phyloP scores from a whole-genome alignment of 2,329 filamentous ascomycete species.

The Mariannaea elegans region DNA sequence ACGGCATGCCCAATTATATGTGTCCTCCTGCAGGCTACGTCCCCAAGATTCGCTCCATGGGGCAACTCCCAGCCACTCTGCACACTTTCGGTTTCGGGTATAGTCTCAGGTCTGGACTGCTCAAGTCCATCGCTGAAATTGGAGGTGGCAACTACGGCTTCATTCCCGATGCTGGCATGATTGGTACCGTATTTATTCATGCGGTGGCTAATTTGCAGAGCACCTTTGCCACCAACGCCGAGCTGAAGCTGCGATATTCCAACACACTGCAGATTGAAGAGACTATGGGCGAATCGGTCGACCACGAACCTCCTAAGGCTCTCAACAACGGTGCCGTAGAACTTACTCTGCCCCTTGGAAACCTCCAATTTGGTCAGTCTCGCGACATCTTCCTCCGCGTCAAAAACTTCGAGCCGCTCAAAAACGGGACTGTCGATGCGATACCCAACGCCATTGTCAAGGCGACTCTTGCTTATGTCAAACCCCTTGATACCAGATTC shows the following conservation, averaged over 20 bases:
- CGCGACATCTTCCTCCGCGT: slow-evolving; percentile 61
- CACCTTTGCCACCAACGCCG: slow-evolving; percentile 61
- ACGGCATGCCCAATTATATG: slow-evolving; percentile 64
- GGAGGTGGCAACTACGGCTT: slow-evolving; percentile 67
- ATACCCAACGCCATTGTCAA: slow-evolving; percentile 39
- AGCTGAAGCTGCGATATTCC: slow-evolving; percentile 53
- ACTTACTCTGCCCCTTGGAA: slow-evolving; percentile 56
- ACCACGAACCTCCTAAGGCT: slow-evolving; percentile 40
- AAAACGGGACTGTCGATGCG: background rate
- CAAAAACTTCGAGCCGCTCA: slow-evolving; percentile 29
- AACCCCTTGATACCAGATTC: slow-evolving; percentile 13
- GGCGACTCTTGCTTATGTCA: slow-evolving; percentile 47
- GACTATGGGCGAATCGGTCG: slow-evolving; percentile 51
- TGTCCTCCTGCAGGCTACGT: slow-evolving; percentile 63
- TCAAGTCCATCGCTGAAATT: slow-evolving; percentile 68
- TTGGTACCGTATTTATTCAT: slow-evolving; percentile 70
- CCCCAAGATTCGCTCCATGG: slow-evolving; percentile 57
- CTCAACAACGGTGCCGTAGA: slow-evolving; percentile 29
- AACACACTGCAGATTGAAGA: slow-evolving; percentile 49
- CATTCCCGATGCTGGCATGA: slow-evolving; percentile 70
- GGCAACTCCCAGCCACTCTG: slow-evolving; percentile 52
- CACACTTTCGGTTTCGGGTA: slow-evolving; percentile 52
- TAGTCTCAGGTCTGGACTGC: slow-evolving; percentile 52
- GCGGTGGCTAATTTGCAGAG: slow-evolving; percentile 68
- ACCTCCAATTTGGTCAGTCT: slow-evolving; percentile 68